Evolutionary conservation across 2,329 filamentous ascomycete species (phyloP), one percentile per base, ranked within the genome.

Genomic region (Alternaria triticimaculans): DNA sequence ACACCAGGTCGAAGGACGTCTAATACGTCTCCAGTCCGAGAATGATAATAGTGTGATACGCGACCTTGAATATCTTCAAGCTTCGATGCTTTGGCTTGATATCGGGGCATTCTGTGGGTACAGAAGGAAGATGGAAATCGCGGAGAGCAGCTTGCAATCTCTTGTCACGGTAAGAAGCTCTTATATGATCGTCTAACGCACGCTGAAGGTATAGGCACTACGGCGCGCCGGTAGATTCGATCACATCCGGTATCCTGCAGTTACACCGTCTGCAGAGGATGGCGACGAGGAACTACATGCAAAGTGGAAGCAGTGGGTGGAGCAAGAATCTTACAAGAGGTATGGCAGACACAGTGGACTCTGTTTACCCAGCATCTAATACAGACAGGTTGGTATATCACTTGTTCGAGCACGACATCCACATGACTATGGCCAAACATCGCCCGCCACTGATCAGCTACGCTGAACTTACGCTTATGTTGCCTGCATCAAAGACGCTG

Each of bases 231-330:
- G 87, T 15, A 85, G 85, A 61, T 89, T 90, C 68, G 85, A 87
- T 60, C 80, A 85, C 25, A 84, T 84, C 18, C 57, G 37, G 15
- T 54, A 53, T 54, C 41, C 57, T 10, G 25, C 20, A 9, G 37
- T 50, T 9, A 21, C 25, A 15, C 46, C 46, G 2, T 23, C 33
- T 28, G 6, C 46, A 3, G 33, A 51, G 10, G 33, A 50, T 21
- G 56, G 20, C 78, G 81, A 4, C 2, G 80, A 87, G 20, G 78
- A 80, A 5, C 78, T 92, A 0, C 84, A 90, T 62, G 78, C 82
- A 11, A 91, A 91, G 69, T 92, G 90, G 90, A 83, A 79, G 61
- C 76, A 78, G 20, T 92, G 89, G 89, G 83, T 86, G 20, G 84
- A 87, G 56, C 81, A 85, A 55, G 89, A 92, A 72, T 88, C 87